Evolutionary conservation across 805 yeast species (phyloP), one percentile per base, ranked within the genome.

Genomic region (Candida suzukii): DNA sequence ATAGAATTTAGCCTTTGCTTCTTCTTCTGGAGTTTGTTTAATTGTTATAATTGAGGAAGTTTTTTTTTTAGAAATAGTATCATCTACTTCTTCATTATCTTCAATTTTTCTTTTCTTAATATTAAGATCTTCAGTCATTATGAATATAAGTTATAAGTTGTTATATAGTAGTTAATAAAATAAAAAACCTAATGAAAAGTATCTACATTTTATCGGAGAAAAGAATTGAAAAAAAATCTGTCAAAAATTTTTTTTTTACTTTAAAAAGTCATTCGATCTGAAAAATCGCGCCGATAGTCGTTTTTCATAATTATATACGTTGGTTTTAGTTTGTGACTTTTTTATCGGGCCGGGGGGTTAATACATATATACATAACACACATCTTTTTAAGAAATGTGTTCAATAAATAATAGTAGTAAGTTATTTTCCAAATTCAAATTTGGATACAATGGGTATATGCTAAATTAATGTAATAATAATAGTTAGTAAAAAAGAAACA

Each of bases 21-120:
- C 66, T 36, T 61, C 63, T 40, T 61, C 63, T 13, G 60, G 50
- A 1, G 65, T 51, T 39, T 61, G 66, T 28, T 49, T 54, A 39
- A 61, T 57, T 33, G 52, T 49, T 13, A 56, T 45, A 3, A 39
- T 34, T 5, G 43, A 13, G 2, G 54, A 42, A 2, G 48, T 46
- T 42, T 53, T 51, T 39, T 57, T 46, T 13, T 36, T 35, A 3
- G 28, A 16, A n/a, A 22, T 29, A 22, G 9, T 7, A 16, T 35
- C 37, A 11, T 13, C 13, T 8, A 5, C 12, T 13, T 35, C 30
- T 4, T 5, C 21, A n/a, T n/a, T n/a, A n/a, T n/a, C n/a, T n/a
- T 13, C 28, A 10, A 5, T 25, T 24, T 21, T 13, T 16, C 9
- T 16, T 24, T 21, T 16, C 26, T 24, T 35, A 14, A 16, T 19